These are phyloP conservation scores for Leccinum ponderosum DNA, from an alignment of 1,284 basidiomycete genomes.

Conservation along the genomic window DNA sequence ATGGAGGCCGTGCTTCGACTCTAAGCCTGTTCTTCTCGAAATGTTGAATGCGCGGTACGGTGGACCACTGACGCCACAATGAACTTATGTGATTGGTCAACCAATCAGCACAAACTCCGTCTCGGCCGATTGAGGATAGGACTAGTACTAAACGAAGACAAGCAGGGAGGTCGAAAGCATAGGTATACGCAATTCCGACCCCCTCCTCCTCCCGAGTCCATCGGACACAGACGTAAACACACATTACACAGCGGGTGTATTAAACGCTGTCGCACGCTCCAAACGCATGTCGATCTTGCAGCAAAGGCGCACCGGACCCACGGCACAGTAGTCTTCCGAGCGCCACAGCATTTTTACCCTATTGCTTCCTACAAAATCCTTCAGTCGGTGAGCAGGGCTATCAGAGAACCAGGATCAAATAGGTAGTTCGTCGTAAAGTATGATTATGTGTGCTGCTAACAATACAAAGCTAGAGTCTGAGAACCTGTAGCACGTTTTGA, in stretches of 20 bases:
- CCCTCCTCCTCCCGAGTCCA: too few species aligned
- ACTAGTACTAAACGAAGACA: too few species aligned
- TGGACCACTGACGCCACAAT: too few species aligned
- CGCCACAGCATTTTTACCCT: not conserved
- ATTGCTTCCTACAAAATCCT: not conserved
- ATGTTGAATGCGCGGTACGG: too few species aligned
- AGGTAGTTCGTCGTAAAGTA: not conserved
- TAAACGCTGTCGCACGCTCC: too few species aligned
- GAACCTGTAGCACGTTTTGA: not conserved
- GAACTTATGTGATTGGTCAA: too few species aligned
- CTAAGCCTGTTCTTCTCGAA: too few species aligned
- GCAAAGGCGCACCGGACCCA: not conserved
- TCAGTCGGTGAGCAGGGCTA: not conserved
- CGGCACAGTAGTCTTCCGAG: not conserved
- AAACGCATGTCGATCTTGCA: too few species aligned
- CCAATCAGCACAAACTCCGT: not conserved
- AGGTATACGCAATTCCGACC: not conserved
- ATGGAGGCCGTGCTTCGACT: not conserved
- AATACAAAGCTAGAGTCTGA: not conserved
- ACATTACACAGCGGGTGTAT: not conserved
- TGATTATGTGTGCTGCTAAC: not conserved
- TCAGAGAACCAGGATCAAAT: not conserved
- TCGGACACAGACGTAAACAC: not conserved
- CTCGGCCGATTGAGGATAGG: not conserved
- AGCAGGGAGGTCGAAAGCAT: not conserved